These are phyloP conservation scores for Pseudogymnoascus sp. DNA, from an alignment of 2,329 filamentous ascomycete genomes.

Conservation along the genomic window DNA sequence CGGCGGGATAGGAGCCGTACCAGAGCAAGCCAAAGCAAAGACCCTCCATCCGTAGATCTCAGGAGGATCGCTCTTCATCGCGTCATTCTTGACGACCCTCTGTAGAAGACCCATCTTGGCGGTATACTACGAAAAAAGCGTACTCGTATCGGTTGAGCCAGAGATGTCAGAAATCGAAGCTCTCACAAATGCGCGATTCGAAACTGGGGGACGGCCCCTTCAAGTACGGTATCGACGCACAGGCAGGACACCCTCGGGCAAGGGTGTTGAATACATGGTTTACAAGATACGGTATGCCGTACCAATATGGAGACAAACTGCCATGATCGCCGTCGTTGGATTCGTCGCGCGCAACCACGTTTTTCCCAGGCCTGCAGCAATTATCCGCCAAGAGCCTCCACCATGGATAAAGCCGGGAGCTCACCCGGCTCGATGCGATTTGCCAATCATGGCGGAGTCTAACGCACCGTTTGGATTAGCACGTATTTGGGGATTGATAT, in stretches of 20 bases:
- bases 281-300: not conserved
- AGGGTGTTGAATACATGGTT: not conserved
- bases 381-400: constrained; percentile 4
- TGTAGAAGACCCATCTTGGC: constrained; percentile 24
- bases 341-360: constrained; percentile 2
- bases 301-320: not conserved
- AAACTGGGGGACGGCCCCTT: not conserved
- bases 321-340: constrained; percentile 1
- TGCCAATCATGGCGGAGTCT: not conserved
- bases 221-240: not conserved
- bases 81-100: constrained; percentile 47
- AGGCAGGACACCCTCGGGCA: not conserved
- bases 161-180: not conserved
- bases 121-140: not conserved
- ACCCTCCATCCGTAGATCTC: constrained; percentile 65
- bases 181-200: not conserved
- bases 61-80: constrained; percentile 58
- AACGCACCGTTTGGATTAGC: not conserved
- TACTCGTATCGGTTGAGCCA: constrained; percentile 1
- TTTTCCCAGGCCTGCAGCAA: not conserved
- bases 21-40: constrained; percentile 51
- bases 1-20: constrained; percentile 25
- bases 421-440: not conserved
- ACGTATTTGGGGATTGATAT: not conserved
- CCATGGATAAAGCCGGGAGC: constrained; percentile 6